Conservation (phyloP, 176 grass and related monocot species). For the Cenchrus americanus region DNA sequence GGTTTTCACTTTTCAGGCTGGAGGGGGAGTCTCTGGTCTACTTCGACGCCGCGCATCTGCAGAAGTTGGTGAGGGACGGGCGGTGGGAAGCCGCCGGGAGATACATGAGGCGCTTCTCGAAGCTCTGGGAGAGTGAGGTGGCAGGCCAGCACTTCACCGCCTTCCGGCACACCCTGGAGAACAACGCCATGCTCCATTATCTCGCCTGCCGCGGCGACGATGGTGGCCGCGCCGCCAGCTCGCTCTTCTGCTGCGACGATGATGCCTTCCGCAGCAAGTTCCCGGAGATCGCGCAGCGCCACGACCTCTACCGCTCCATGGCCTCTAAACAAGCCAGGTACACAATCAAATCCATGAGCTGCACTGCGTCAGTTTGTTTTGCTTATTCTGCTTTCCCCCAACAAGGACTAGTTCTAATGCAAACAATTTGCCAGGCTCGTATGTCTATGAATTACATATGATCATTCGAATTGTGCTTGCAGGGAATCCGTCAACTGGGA, state of each 20-base stretch:
- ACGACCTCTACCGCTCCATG: slow-evolving; percentile 33
- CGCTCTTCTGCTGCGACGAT: neutral
- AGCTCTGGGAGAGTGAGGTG: neutral
- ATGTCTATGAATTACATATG: neutral
- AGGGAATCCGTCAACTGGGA: slow-evolving; percentile 32
- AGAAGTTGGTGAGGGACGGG: slow-evolving; percentile 2
- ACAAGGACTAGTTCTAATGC: neutral
- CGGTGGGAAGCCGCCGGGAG: neutral
- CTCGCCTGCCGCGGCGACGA: slow-evolving; percentile 32
- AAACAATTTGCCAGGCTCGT: neutral
- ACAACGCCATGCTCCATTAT: slow-evolving; percentile 7
- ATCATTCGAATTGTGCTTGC: neutral
- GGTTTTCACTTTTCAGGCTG: slow-evolving; percentile 25
- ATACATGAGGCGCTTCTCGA: slow-evolving; percentile 21
- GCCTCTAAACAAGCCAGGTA: slow-evolving; percentile 1
- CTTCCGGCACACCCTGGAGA: neutral
- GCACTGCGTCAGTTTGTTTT: neutral
- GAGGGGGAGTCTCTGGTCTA: slow-evolving; percentile 29
- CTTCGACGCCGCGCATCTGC: slow-evolving; percentile 29
- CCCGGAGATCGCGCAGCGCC: neutral
- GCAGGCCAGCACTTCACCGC: neutral
- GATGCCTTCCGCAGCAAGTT: neutral
- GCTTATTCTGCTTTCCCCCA: neutral
- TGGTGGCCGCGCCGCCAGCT: slow-evolving; percentile 21
- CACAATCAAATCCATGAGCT: neutral